phyloP scores from a whole-genome alignment of 2,329 filamentous ascomycete species.

The Beauveria brongniartii region DNA sequence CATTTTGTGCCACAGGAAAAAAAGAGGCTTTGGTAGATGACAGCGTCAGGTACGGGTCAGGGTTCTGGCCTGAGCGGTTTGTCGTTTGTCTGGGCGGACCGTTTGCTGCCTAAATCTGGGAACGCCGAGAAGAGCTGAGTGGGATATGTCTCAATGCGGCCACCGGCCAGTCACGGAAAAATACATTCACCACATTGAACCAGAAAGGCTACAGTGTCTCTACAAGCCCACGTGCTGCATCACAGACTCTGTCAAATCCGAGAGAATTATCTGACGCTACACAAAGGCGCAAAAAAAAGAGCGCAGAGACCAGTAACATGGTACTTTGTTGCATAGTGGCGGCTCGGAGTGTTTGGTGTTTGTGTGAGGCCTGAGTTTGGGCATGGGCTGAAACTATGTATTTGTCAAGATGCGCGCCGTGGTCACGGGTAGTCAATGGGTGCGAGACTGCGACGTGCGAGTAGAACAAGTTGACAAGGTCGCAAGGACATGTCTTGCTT shows the following conservation, averaged over 20 bases:
- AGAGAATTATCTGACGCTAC: not conserved
- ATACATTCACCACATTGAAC: not conserved
- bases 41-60: not conserved
- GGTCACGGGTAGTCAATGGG: not conserved
- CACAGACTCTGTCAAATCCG: not conserved
- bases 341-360: not conserved
- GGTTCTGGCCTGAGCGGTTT: not conserved
- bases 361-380: not conserved
- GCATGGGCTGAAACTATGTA: not conserved
- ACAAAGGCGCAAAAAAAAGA: not conserved
- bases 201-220: not conserved
- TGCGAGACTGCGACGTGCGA: not conserved
- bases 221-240: too few relatives aligned
- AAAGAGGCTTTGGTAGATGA: not conserved
- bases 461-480: not conserved
- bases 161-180: too few relatives aligned
- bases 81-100: not conserved
- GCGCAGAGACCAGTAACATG: not conserved
- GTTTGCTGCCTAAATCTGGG: not conserved
- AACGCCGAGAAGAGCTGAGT: not conserved
- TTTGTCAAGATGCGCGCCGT: not conserved
- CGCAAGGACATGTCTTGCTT: not conserved
- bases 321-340: not conserved
- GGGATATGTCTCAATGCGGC: too few relatives aligned
- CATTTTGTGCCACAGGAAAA: not conserved